Conservation (phyloP, 768 basidiomycete genomes). For the Strobilomyces confusus region DNA sequence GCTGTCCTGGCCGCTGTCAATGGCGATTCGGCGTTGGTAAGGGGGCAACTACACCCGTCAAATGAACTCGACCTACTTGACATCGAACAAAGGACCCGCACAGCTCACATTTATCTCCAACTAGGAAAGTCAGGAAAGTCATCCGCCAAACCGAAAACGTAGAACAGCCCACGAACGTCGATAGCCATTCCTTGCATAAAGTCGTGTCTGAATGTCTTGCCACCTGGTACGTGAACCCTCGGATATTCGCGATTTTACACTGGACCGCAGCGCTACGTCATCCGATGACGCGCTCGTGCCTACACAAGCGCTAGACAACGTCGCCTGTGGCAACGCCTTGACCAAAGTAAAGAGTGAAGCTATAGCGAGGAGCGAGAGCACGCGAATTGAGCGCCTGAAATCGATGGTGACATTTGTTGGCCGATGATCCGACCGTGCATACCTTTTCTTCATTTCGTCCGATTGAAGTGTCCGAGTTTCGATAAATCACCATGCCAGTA, state of each 20-base stretch:
- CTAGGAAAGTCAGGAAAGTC: slow-evolving; percentile 25
- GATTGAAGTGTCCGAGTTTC: background rate
- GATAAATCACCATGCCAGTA: background rate
- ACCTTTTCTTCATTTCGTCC: slow-evolving; percentile 9
- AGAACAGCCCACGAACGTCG: slow-evolving; percentile 46
- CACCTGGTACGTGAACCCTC: slow-evolving; percentile 55
- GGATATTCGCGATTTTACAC: slow-evolving; percentile 57
- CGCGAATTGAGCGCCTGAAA: background rate
- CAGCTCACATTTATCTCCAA: slow-evolving; percentile 52
- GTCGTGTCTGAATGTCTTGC: slow-evolving; percentile 44
- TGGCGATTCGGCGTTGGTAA: background rate
- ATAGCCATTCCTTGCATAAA: slow-evolving; percentile 50
- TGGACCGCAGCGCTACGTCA: slow-evolving; percentile 49
- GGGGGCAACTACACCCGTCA: background rate
- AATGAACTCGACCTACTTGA: slow-evolving; percentile 36
- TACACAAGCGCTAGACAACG: slow-evolving; percentile 31
- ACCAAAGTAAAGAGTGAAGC: slow-evolving; percentile 15
- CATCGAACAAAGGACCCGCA: slow-evolving; percentile 51
- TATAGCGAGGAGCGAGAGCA: slow-evolving; percentile 8
- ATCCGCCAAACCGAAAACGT: background rate
- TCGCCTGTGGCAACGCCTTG: slow-evolving; percentile 13
- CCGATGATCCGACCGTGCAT: background rate
- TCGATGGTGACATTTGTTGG: background rate
- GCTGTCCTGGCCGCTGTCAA: slow-evolving; percentile 40
- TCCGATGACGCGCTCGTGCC: slow-evolving; percentile 51